A percentile compares a stretch with the other conserved stretches of the same genome.
These are phyloP conservation scores for Candida ortonii DNA, from an alignment of 805 yeast species.

Conservation along the genomic window DNA sequence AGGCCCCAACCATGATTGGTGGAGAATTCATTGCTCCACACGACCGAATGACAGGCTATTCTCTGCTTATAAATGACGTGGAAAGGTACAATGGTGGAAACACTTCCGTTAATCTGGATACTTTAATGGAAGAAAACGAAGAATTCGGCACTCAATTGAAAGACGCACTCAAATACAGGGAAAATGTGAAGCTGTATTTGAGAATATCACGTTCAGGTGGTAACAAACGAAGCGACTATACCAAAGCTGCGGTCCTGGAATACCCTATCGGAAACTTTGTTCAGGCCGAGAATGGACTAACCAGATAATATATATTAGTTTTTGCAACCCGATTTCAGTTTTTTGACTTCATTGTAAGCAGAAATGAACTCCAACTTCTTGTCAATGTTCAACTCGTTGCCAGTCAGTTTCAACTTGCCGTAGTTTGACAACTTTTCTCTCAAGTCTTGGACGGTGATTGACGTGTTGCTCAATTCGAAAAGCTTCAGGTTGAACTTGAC, in stretches of 20 bases:
- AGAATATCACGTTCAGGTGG: slow-evolving; percentile 47
- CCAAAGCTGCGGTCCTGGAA: slow-evolving; percentile 55
- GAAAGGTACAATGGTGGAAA: slow-evolving; percentile 65
- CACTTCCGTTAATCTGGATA: slow-evolving; percentile 41
- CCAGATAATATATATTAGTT: slow-evolving; percentile 7
- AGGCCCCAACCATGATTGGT: slow-evolving; percentile 20
- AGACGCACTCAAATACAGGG: slow-evolving; percentile 30
- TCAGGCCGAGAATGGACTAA: slow-evolving; percentile 15
- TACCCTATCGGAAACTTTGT: slow-evolving; percentile 60
- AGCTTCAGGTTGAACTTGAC: slow-evolving; percentile 22
- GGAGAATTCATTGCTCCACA: slow-evolving; percentile 27
- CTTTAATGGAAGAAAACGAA: slow-evolving; percentile 32
- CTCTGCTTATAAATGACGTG: slow-evolving; percentile 73
- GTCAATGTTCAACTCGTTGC: slow-evolving; percentile 39
- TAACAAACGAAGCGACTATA: slow-evolving; percentile 52
- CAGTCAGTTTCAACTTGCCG: slow-evolving; percentile 50
- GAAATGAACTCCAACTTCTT: slow-evolving; percentile 45
- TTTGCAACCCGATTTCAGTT: slow-evolving; percentile 1
- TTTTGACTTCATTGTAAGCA: slow-evolving; percentile 8
- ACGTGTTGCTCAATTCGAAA: slow-evolving; percentile 17
- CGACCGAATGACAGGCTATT: slow-evolving; percentile 46
- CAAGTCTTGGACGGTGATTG: slow-evolving; percentile 12
- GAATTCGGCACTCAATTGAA: slow-evolving; percentile 31
- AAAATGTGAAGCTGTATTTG: slow-evolving; percentile 44
- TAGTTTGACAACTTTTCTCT: slow-evolving; percentile 36